phyloP scores from a whole-genome alignment of 2,329 filamentous ascomycete species.

The Botrytis pseudocinerea region DNA sequence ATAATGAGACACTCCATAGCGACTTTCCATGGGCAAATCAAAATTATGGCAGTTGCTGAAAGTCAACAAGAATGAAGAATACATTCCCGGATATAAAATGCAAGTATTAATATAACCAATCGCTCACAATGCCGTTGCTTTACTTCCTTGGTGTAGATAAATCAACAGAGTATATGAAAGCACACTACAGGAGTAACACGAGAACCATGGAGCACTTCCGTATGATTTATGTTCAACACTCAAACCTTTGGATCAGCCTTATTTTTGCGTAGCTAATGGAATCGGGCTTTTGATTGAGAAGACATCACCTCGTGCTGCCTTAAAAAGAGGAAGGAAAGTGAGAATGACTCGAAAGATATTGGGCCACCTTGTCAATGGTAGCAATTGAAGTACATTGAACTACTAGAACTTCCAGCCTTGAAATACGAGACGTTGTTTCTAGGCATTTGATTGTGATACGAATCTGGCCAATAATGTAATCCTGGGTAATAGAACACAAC shows the following conservation, averaged over 20 bases:
- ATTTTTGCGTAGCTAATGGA: background rate
- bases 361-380: background rate
- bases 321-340: background rate
- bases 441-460: background rate
- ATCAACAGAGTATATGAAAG: background rate
- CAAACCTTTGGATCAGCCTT: background rate
- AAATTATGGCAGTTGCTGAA: background rate
- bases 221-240: background rate
- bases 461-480: background rate
- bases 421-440: background rate
- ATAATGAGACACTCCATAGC: background rate
- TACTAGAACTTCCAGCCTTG: background rate
- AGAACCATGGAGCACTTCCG: too few relatives aligned
- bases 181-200: too few relatives aligned
- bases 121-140: background rate
- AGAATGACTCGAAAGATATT: background rate
- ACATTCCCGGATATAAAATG: background rate
- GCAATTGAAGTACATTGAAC: background rate
- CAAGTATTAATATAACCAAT: background rate
- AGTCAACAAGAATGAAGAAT: background rate
- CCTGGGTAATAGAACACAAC: background rate
- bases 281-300: background rate
- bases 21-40: background rate
- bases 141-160: background rate
- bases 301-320: background rate